A percentile compares a stretch with the other conserved stretches of the same genome.
Conservation (phyloP, 768 basidiomycete genomes). For the Phylloporus arenicola region DNA sequence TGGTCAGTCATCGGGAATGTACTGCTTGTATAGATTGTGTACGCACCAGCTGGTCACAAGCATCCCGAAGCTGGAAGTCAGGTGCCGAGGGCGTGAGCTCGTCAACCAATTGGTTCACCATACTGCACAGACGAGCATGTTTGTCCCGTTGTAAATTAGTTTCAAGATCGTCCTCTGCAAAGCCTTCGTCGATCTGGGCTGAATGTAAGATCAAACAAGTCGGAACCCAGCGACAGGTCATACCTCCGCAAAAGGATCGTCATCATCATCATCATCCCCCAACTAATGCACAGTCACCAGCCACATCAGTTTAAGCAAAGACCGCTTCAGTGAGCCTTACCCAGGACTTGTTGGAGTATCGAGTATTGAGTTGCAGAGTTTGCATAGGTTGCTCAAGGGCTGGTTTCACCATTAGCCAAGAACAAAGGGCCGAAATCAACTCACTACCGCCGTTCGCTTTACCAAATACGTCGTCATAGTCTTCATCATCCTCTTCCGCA, state of each 20-base stretch:
- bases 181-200: constrained; percentile 82
- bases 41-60: constrained; percentile 82
- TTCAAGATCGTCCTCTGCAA: constrained; percentile 87
- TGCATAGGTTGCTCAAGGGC: constrained; percentile 57
- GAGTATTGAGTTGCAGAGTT: constrained; percentile 78
- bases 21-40: background rate
- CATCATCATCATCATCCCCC: constrained; percentile 82
- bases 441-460: constrained; percentile 63
- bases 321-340: constrained; percentile 34
- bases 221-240: background rate
- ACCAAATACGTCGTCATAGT: constrained; percentile 94
- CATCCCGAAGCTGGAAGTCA: constrained; percentile 77
- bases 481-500: constrained; percentile 82
- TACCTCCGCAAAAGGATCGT: constrained; percentile 96
- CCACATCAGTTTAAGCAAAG: background rate
- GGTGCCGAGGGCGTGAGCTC: constrained; percentile 76
- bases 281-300: constrained; percentile 37
- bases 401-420: constrained; percentile 26
- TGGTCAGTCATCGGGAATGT: background rate
- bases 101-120: constrained; percentile 82
- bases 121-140: constrained; percentile 77
- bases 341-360: constrained; percentile 89
- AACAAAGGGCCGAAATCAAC: constrained; percentile 25
- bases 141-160: constrained; percentile 92
- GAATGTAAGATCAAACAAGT: constrained; percentile 3